Conservation (phyloP, 441 rosid genomes). For the Erysimum cheiri region DNA sequence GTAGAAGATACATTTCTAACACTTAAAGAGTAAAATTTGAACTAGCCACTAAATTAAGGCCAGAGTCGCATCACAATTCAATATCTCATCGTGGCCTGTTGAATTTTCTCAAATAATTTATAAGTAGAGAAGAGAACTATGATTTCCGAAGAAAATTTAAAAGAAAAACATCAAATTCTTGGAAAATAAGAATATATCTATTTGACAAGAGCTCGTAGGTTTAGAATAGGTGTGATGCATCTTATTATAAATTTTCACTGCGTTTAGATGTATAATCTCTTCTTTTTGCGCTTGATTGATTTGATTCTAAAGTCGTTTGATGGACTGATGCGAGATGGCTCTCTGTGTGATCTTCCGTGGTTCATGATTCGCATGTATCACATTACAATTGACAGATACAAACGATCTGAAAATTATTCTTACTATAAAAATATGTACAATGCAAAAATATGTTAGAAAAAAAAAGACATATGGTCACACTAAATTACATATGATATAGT, state of each 20-base stretch:
- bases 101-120: neutral
- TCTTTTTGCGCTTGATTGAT: too few species aligned
- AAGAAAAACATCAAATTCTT: neutral
- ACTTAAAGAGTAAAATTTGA: neutral
- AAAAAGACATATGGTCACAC: too few species aligned
- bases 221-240: neutral
- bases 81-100: neutral
- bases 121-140: neutral
- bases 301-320: too few species aligned
- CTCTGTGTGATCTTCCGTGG: neutral
- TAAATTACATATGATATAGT: neutral
- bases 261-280: too few species aligned
- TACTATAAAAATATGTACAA: neutral
- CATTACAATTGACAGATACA: neutral
- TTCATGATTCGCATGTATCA: neutral
- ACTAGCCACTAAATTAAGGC: neutral
- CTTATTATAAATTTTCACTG: too few species aligned
- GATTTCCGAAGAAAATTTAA: neutral
- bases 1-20: neutral
- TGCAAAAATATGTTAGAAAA: conserved; percentile 3
- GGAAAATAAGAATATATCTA: neutral
- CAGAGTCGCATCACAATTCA: neutral
- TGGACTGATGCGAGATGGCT: neutral
- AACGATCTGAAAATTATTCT: too few species aligned
- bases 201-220: neutral